These are phyloP conservation scores for Monosporozyma solicola DNA, from an alignment of 805 yeast species.

Conservation along the genomic window DNA sequence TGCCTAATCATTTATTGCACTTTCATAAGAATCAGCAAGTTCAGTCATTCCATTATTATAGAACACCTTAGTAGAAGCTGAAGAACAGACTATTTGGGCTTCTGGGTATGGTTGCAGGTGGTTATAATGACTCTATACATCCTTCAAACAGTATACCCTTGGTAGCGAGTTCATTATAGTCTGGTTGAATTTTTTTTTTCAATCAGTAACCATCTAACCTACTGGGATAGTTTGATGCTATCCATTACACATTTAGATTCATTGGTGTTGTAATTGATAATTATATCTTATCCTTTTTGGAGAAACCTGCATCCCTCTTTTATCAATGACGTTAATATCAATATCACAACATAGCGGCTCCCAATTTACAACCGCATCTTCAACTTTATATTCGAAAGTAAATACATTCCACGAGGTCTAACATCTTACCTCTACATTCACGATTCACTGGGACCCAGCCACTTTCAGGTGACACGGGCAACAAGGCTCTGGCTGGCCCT, in stretches of 20 bases:
- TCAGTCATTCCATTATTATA: background rate
- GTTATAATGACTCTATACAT: background rate
- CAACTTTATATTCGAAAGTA: background rate
- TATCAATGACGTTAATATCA: background rate
- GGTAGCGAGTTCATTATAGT: constrained; percentile 6
- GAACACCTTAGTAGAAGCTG: no score
- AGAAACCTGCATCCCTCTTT: background rate
- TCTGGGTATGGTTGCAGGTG: background rate
- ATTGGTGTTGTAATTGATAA: background rate
- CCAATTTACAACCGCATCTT: background rate
- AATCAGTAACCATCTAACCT: constrained; percentile 14
- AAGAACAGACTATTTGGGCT: no score
- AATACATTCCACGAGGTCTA: background rate
- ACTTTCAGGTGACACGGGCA: no score
- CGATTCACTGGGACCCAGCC: no score
- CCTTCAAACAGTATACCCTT: background rate
- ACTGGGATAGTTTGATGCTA: constrained; percentile 20
- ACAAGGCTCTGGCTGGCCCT: no score
- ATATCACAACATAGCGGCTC: background rate
- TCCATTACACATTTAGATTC: constrained; percentile 18
- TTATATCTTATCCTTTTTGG: background rate
- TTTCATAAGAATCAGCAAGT: background rate
- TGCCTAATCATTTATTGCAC: background rate
- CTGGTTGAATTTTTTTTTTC: no score
- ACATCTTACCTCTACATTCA: no score